Conservation (phyloP, 257 asterid genomes). For the Buddleja alternifolia region DNA sequence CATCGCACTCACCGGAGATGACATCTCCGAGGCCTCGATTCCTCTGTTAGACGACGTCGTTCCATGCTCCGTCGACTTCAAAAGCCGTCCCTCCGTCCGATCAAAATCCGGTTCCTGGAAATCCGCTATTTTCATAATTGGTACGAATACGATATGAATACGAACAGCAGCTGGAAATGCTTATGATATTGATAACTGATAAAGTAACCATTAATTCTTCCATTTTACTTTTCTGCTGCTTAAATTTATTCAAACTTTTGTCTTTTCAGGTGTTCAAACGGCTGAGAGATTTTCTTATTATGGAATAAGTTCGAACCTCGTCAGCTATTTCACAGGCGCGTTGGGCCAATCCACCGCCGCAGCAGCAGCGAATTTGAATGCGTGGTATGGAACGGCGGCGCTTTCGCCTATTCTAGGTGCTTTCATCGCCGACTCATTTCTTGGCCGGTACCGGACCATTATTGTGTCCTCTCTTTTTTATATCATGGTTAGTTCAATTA, state of each 20-base stretch:
- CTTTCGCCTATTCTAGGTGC: constrained; percentile 34
- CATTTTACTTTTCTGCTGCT: too few relatives aligned
- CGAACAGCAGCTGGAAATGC: too few relatives aligned
- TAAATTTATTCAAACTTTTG: too few relatives aligned
- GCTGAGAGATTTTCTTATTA: constrained; percentile 24
- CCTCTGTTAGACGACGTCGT: too few relatives aligned
- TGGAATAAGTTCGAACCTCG: constrained; percentile 29
- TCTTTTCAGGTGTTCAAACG: constrained; percentile 17
- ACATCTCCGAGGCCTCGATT: constrained; percentile 1
- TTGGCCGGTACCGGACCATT: constrained; percentile 29
- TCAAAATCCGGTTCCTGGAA: constrained; percentile 45
- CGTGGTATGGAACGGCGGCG: constrained; percentile 28
- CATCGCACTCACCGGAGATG: not conserved
- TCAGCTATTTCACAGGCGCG: constrained; percentile 22
- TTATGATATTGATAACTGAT: too few relatives aligned
- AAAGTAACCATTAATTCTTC: too few relatives aligned
- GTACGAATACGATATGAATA: too few relatives aligned
- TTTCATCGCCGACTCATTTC: constrained; percentile 27
- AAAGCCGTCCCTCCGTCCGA: constrained; percentile 1
- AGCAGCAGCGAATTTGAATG: constrained; percentile 19
- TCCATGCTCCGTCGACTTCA: too few relatives aligned
- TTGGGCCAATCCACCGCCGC: constrained; percentile 30
- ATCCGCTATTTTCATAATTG: constrained; percentile 42
- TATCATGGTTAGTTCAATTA: constrained; percentile 9
- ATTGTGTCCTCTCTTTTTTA: constrained; percentile 19